Percentiles rank a stretch among this genome's conserved stretches.
These are phyloP conservation scores for Penicillium olsonii DNA, from an alignment of 2,329 filamentous ascomycete genomes.

Conservation along the genomic window DNA sequence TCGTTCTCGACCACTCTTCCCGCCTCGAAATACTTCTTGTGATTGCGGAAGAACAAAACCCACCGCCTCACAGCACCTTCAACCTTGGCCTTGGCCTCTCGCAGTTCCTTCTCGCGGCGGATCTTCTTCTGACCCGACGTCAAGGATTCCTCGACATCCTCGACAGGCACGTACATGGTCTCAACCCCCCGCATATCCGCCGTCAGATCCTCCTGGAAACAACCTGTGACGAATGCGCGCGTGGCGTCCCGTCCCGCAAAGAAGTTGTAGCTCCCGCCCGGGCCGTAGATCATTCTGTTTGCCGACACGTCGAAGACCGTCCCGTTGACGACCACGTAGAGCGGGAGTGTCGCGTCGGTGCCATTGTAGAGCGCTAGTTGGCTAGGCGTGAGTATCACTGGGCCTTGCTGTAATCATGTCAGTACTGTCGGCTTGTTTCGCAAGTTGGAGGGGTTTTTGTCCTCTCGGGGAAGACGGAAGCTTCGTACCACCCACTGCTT, in stretches of 20 bases:
- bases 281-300: slow-evolving; percentile 65
- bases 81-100: slow-evolving; percentile 65
- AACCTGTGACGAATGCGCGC: slow-evolving; percentile 87
- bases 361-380: slow-evolving; percentile 79
- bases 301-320: slow-evolving; percentile 66
- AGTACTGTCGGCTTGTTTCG: not conserved
- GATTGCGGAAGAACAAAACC: slow-evolving; percentile 78
- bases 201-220: slow-evolving; percentile 82
- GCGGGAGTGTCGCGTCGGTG: slow-evolving; percentile 69
- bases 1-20: slow-evolving; percentile 65
- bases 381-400: slow-evolving; percentile 70
- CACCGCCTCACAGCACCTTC: slow-evolving; percentile 73
- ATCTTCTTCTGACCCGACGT: slow-evolving; percentile 49
- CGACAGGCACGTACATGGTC: slow-evolving; percentile 73
- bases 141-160: slow-evolving; percentile 55
- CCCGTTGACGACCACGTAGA: slow-evolving; percentile 83
- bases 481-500: slow-evolving; percentile 61
- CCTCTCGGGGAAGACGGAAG: not conserved
- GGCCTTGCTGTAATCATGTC: slow-evolving; percentile 47
- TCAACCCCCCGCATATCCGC: slow-evolving; percentile 85
- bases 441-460: not conserved
- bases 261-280: slow-evolving; percentile 81
- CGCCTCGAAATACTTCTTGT: slow-evolving; percentile 77
- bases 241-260: slow-evolving; percentile 87
- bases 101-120: slow-evolving; percentile 63